Conservation (phyloP, 805 yeast species). For the Ogataea allantospora region DNA sequence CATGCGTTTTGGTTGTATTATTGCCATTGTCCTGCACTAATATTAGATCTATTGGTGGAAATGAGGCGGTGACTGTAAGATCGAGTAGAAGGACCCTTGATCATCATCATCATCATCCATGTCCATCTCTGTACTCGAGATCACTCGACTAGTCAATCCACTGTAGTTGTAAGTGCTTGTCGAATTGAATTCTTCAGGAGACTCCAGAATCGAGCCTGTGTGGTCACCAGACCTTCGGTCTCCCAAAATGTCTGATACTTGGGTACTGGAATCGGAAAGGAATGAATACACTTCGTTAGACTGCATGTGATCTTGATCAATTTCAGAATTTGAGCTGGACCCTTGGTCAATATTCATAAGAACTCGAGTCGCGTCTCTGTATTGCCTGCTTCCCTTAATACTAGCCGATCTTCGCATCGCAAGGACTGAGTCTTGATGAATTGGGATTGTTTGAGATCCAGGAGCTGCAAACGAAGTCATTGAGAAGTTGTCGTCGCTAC, state of each 20-base stretch:
- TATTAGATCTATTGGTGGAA: slow-evolving; percentile 4
- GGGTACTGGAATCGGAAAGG: slow-evolving; percentile 2
- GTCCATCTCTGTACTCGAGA: neutral
- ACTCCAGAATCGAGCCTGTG: neutral
- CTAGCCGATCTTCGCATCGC: too few species aligned
- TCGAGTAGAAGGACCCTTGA: slow-evolving; percentile 9
- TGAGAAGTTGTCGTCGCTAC: slow-evolving; percentile 21
- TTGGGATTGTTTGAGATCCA: slow-evolving; percentile 22
- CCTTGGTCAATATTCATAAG: slow-evolving; percentile 3
- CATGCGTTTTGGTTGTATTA: neutral
- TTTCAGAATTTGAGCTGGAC: neutral
- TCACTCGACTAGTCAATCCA: neutral
- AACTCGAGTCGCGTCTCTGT: neutral
- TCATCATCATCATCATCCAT: slow-evolving; percentile 7
- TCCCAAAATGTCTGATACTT: neutral
- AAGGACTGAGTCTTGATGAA: too few species aligned
- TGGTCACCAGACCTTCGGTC: neutral
- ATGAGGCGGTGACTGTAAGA: slow-evolving; percentile 10
- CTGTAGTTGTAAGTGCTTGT: slow-evolving; percentile 2
- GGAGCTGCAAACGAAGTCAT: slow-evolving; percentile 24
- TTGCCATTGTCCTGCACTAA: neutral
- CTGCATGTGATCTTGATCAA: neutral
- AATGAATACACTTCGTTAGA: slow-evolving; percentile 4
- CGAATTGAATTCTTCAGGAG: slow-evolving; percentile 1
- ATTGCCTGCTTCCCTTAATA: slow-evolving; percentile 1